phyloP scores from a whole-genome alignment of 1,139 yeast species.

The Suhomyces ambrosiae region DNA sequence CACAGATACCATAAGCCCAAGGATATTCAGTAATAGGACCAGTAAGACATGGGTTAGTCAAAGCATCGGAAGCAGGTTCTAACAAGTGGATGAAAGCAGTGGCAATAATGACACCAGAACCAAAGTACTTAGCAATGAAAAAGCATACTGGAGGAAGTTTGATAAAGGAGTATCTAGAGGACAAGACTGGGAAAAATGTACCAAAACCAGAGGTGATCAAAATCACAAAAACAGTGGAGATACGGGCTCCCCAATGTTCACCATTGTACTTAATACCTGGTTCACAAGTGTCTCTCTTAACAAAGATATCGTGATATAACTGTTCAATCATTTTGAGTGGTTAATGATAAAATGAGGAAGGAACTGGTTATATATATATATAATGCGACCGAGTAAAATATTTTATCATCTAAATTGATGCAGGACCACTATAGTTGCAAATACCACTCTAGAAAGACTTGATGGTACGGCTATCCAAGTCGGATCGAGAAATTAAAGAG shows the following conservation, averaged over 20 bases:
- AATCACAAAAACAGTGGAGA: slow-evolving; percentile 73
- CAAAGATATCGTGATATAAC: slow-evolving; percentile 8
- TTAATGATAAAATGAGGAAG: neutral
- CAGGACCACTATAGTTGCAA: neutral
- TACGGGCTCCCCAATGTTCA: slow-evolving; percentile 59
- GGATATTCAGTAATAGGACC: slow-evolving; percentile 59
- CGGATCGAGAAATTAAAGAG: too few species aligned
- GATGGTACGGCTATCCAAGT: neutral
- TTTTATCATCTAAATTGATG: neutral
- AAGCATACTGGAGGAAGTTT: slow-evolving; percentile 63
- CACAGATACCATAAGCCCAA: slow-evolving; percentile 64
- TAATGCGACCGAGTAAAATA: neutral
- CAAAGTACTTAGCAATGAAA: slow-evolving; percentile 78
- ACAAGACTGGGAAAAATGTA: slow-evolving; percentile 59
- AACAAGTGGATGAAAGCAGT: slow-evolving; percentile 85
- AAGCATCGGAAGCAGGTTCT: slow-evolving; percentile 70
- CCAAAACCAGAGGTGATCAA: slow-evolving; percentile 59
- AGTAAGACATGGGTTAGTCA: slow-evolving; percentile 56
- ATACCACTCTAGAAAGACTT: neutral
- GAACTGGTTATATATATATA: neutral
- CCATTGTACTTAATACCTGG: slow-evolving; percentile 43
- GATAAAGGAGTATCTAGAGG: slow-evolving; percentile 56
- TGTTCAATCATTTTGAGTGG: slow-evolving; percentile 8
- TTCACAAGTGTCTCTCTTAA: slow-evolving; percentile 38
- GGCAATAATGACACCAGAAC: slow-evolving; percentile 90